A percentile compares a stretch with the other conserved stretches of the same genome.
phyloP scores from a whole-genome alignment of 2,329 filamentous ascomycete genomes.

The Botryotinia globosa region DNA sequence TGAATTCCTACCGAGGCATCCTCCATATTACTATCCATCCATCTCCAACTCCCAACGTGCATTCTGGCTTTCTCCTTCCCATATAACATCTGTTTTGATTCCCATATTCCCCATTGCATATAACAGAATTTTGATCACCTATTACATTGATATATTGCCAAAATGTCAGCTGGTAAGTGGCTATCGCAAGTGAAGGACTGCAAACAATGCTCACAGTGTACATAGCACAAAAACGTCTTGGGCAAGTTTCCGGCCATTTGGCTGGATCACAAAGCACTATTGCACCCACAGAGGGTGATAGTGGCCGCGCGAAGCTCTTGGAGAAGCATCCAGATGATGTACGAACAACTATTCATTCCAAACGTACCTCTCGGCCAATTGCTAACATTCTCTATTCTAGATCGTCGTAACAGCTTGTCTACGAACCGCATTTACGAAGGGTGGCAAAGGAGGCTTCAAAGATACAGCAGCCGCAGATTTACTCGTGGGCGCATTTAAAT shows the following conservation, averaged over 20 bases:
- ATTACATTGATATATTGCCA: background rate
- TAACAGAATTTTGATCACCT: background rate
- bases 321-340: conserved; percentile 68
- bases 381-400: conserved; percentile 42
- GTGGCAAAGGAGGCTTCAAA: conserved; percentile 92
- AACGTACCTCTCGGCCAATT: background rate
- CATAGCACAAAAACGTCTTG: conserved; percentile 37
- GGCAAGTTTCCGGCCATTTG: conserved; percentile 62
- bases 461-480: conserved; percentile 87
- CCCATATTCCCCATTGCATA: background rate
- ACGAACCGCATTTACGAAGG: conserved; percentile 88
- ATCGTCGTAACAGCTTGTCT: conserved; percentile 91
- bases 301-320: conserved; percentile 45
- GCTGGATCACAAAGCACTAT: conserved; percentile 41
- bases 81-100: background rate
- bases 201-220: conserved; percentile 28
- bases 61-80: background rate
- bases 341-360: conserved; percentile 31
- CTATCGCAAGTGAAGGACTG: conserved; percentile 5
- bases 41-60: background rate
- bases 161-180: conserved; percentile 34
- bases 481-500: conserved; percentile 77
- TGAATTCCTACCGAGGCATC: conserved; percentile 21
- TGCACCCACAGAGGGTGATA: conserved; percentile 28
- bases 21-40: background rate